Conservation (phyloP, 1,139 yeast species). For the Taphrina populina region DNA sequence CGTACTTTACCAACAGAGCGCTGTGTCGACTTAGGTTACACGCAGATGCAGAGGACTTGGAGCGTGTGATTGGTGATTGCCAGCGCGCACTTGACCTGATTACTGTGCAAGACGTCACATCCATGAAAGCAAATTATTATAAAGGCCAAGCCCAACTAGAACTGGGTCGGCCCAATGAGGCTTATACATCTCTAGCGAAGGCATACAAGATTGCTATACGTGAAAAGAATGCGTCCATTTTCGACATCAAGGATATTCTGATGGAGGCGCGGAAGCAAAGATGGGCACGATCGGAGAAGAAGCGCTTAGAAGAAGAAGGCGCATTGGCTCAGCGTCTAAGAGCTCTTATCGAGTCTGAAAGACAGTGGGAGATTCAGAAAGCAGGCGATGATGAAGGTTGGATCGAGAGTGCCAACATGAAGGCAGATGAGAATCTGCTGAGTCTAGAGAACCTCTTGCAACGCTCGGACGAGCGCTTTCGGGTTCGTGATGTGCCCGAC, state of each 20-base stretch:
- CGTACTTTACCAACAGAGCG: slow-evolving; percentile 31
- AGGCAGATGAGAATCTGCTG: slow-evolving; percentile 42
- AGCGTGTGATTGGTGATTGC: slow-evolving; percentile 24
- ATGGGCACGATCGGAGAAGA: slow-evolving; percentile 42
- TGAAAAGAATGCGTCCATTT: slow-evolving; percentile 42
- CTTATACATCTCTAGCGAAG: slow-evolving; percentile 43
- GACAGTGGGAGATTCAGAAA: slow-evolving; percentile 40
- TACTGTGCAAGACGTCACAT: slow-evolving; percentile 12
- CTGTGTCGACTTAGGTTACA: slow-evolving; percentile 10
- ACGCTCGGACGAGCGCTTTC: slow-evolving; percentile 41
- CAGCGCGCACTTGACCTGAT: slow-evolving; percentile 19
- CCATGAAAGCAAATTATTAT: slow-evolving; percentile 33
- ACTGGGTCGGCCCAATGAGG: slow-evolving; percentile 43
- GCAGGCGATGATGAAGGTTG: slow-evolving; percentile 41
- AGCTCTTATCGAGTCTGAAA: slow-evolving; percentile 42
- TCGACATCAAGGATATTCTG: slow-evolving; percentile 43
- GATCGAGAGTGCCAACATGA: slow-evolving; percentile 41
- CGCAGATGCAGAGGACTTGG: slow-evolving; percentile 14
- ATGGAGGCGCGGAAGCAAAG: slow-evolving; percentile 43
- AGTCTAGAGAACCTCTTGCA: slow-evolving; percentile 44
- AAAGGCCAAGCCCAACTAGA: slow-evolving; percentile 43
- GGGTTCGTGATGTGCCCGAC: slow-evolving; percentile 49
- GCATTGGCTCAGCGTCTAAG: slow-evolving; percentile 44
- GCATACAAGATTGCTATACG: slow-evolving; percentile 46
- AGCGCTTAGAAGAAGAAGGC: slow-evolving; percentile 40